phyloP scores from a whole-genome alignment of 495 filamentous ascomycete species.

The Lophiotrema nucula region DNA sequence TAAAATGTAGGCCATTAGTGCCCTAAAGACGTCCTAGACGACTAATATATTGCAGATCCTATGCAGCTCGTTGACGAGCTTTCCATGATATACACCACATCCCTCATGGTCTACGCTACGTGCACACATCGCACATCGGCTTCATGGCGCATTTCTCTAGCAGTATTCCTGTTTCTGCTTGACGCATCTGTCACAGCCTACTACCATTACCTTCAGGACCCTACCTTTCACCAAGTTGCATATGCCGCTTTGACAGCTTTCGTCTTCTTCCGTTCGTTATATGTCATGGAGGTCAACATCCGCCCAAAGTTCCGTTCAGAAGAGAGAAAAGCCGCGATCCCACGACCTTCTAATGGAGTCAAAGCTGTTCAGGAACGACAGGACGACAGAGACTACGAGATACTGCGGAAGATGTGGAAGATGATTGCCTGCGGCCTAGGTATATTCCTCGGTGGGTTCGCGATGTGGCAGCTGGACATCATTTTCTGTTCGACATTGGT shows the following conservation, averaged over 20 bases:
- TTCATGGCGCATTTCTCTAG: constrained; percentile 58
- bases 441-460: constrained; percentile 80
- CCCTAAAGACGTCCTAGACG: neutral
- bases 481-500: constrained; percentile 71
- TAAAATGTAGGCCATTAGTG: constrained; percentile 45
- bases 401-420: constrained; percentile 71
- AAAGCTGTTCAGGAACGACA: constrained; percentile 41
- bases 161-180: constrained; percentile 57
- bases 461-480: constrained; percentile 86
- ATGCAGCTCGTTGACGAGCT: constrained; percentile 98
- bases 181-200: constrained; percentile 83
- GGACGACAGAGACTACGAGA: constrained; percentile 57
- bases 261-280: constrained; percentile 78
- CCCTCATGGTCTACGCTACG: constrained; percentile 85
- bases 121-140: constrained; percentile 69
- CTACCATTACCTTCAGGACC: constrained; percentile 92
- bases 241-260: constrained; percentile 78
- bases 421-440: constrained; percentile 69
- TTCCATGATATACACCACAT: constrained; percentile 97
- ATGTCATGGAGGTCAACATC: constrained; percentile 82
- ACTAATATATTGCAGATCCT: constrained; percentile 77
- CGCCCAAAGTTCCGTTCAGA: constrained; percentile 53
- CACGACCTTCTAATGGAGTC: constrained; percentile 36
- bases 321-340: constrained; percentile 21
- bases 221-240: constrained; percentile 85